These are phyloP conservation scores for Penicillium sp. DNA, from an alignment of 2,329 filamentous ascomycete genomes.

Conservation along the genomic window DNA sequence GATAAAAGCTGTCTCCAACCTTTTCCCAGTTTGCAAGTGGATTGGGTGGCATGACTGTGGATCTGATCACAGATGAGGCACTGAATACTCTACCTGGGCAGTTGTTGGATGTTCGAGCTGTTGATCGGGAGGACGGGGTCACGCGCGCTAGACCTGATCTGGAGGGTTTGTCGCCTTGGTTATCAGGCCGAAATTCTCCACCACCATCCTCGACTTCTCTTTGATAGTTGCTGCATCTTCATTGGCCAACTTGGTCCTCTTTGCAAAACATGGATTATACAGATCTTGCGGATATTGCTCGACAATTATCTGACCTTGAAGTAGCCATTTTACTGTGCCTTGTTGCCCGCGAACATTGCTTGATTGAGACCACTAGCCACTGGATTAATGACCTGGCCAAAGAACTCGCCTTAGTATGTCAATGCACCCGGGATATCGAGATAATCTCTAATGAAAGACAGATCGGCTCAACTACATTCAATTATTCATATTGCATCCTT, in stretches of 20 bases:
- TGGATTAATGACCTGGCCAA: conserved; percentile 67
- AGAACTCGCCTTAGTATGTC: conserved; percentile 67
- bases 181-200: conserved; percentile 4
- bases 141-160: conserved; percentile 15
- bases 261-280: conserved; percentile 58
- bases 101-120: conserved; percentile 13
- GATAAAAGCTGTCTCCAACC: conserved; percentile 91
- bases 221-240: conserved; percentile 15
- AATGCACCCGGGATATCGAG: not conserved
- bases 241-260: conserved; percentile 4
- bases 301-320: conserved; percentile 81
- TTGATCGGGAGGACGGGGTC: conserved; percentile 14
- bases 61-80: conserved; percentile 11
- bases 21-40: conserved; percentile 91
- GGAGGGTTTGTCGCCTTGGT: not conserved
- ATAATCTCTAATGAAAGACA: conserved; percentile 32
- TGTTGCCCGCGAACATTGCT: conserved; percentile 79
- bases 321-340: conserved; percentile 81
- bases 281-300: conserved; percentile 66
- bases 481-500: conserved; percentile 67
- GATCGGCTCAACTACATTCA: conserved; percentile 70
- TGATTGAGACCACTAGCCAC: conserved; percentile 70
- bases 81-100: not conserved
- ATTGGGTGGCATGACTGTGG: conserved; percentile 49
- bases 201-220: conserved; percentile 5